Base-by-base conservation (phyloP, 192 early-diverging fungal species). In the Coemansia sp. region DNA sequence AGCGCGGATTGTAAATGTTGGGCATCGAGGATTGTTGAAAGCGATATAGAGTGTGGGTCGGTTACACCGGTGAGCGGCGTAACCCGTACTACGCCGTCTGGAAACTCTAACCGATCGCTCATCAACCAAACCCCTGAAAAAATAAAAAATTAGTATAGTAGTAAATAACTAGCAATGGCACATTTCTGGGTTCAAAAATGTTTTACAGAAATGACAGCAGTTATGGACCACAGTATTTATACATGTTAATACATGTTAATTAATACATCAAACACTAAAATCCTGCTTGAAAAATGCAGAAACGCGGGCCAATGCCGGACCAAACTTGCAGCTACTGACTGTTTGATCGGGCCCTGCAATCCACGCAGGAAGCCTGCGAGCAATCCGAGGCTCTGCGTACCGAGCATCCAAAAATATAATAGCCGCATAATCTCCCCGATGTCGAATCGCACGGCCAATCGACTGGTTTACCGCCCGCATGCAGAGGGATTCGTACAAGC, bases 391-490 rank as follows among this genome's bases (percentile, higher is more conserved):
- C 21, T 78, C 72, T 0, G 78, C 72, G 69, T 90, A 89, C 1
- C 89, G 71, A 19, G 72, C 52, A 58, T 96, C 96, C 29, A 96
- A 54, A 39, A 98, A 74, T 3, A 93, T 67, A 52, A 98, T 91
- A 1, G 87, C 86, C 0, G 94, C 92, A 72, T 91, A 94, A 72
- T 98, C 96, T 49, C 85, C 67, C 38, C 83, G 83, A 71, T 98
- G 96, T 9, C 96, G 87, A 59, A 98, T 96, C 3, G 94, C 94
- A 14, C 96, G 85, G 5, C 95, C 94, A 57, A 93, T 93, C 3
- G 87, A 88, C 77, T 96, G 94, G 73, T 98, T 95, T 0, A 97
- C 91, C 3, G 92, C 91, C 21, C 89, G 86, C 94, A 97, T 96
- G 74, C 93, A 95, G 38, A 96, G 69, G 59, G 94, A 92, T 63